phyloP scores from a whole-genome alignment of 768 basidiomycete species.

The Rhizopogon vesiculosus region DNA sequence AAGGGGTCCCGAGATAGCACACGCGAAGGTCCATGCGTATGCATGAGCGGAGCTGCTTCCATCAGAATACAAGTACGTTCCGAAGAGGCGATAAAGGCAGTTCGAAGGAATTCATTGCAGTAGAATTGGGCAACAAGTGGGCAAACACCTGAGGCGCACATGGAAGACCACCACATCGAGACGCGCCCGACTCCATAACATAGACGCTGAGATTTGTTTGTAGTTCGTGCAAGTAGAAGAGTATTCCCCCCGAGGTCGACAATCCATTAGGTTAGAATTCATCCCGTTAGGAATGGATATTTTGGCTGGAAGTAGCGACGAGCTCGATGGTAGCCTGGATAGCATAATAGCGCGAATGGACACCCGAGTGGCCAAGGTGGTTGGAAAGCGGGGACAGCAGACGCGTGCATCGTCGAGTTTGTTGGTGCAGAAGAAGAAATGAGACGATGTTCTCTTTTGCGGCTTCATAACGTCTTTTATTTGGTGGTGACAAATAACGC shows the following conservation, averaged over 20 bases:
- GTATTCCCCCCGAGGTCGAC: constrained; percentile 27
- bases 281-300: constrained; percentile 43
- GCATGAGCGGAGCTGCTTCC: constrained; percentile 10
- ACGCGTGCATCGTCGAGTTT: background rate
- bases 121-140: constrained; percentile 18
- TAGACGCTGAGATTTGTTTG: constrained; percentile 15
- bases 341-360: constrained; percentile 26
- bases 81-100: constrained; percentile 43
- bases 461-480: background rate
- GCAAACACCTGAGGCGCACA: constrained; percentile 11
- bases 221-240: constrained; percentile 19
- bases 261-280: constrained; percentile 60
- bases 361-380: constrained; percentile 46
- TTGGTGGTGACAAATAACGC: background rate
- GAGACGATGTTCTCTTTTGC: background rate
- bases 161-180: constrained; percentile 4
- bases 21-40: constrained; percentile 43
- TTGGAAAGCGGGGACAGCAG: constrained; percentile 12
- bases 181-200: constrained; percentile 12
- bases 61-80: constrained; percentile 38
- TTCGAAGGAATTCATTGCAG: constrained; percentile 36
- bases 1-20: constrained; percentile 51
- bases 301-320: constrained; percentile 43
- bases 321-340: constrained; percentile 24
- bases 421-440: background rate